Conservation (phyloP, 2,329 filamentous ascomycete genomes). For the Tolypocladium tropicale region DNA sequence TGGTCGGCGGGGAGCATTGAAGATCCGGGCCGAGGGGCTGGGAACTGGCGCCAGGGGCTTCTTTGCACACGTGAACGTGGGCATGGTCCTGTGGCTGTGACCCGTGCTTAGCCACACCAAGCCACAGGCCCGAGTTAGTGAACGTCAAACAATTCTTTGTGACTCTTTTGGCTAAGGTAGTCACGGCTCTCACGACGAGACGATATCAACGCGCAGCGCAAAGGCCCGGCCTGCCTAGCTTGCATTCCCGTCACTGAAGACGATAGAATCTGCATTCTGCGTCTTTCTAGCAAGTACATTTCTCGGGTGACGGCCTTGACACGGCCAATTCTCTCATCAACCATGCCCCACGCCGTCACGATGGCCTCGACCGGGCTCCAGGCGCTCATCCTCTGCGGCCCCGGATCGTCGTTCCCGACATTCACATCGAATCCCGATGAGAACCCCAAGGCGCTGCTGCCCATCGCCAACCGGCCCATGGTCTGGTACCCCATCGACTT, state of each 20-base stretch:
- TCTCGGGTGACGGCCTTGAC: neutral
- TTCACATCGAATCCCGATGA: slow-evolving; percentile 74
- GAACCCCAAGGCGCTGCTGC: slow-evolving; percentile 71
- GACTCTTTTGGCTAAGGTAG: slow-evolving; percentile 4
- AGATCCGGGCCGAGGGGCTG: slow-evolving; percentile 6
- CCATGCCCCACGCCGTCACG: slow-evolving; percentile 66
- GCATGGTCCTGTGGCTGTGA: neutral
- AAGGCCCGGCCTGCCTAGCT: neutral
- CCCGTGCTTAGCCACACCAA: neutral
- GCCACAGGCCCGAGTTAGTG: neutral
- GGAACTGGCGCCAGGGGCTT: neutral
- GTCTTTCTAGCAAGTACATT: neutral
- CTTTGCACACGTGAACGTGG: neutral
- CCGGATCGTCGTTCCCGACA: slow-evolving; percentile 70
- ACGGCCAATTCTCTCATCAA: neutral
- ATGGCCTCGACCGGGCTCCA: slow-evolving; percentile 70
- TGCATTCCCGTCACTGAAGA: neutral
- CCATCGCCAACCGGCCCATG: slow-evolving; percentile 79
- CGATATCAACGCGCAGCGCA: neutral
- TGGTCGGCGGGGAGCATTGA: slow-evolving; percentile 3
- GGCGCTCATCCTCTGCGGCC: slow-evolving; percentile 73
- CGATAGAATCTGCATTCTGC: neutral
- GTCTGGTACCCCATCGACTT: slow-evolving; percentile 84
- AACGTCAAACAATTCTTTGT: neutral
- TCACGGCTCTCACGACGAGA: neutral